phyloP scores from a whole-genome alignment of 2,329 filamentous ascomycete genomes.

The Lachnellula cervina region DNA sequence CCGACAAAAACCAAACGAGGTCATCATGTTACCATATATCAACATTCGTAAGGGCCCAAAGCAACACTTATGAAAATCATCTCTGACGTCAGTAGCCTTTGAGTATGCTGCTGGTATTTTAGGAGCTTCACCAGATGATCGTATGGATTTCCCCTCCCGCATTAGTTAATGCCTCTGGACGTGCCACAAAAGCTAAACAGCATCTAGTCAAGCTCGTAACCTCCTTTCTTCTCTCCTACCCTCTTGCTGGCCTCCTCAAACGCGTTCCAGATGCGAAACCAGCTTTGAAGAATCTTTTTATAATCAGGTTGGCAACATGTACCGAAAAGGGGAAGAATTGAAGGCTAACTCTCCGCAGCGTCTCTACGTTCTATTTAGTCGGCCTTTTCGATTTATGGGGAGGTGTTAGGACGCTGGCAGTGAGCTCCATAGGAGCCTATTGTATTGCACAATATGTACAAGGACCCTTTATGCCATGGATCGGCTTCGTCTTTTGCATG shows the following conservation, averaged over 20 bases:
- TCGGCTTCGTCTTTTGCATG: slow-evolving; percentile 92
- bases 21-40: slow-evolving; percentile 58
- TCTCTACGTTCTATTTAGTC: slow-evolving; percentile 85
- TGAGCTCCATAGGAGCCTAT: slow-evolving; percentile 77
- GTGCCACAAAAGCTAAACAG: slow-evolving; percentile 4
- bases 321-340: not conserved
- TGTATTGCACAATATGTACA: slow-evolving; percentile 76
- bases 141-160: slow-evolving; percentile 37
- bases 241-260: slow-evolving; percentile 82
- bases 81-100: slow-evolving; percentile 49
- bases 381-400: slow-evolving; percentile 91
- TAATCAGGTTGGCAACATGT: slow-evolving; percentile 56
- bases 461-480: slow-evolving; percentile 95
- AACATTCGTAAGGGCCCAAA: slow-evolving; percentile 46
- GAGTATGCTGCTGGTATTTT: slow-evolving; percentile 50
- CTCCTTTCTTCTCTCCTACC: slow-evolving; percentile 88
- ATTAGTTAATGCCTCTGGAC: not conserved
- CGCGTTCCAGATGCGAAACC: slow-evolving; percentile 82
- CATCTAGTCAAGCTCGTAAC: slow-evolving; percentile 84
- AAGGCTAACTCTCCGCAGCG: slow-evolving; percentile 40
- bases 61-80: slow-evolving; percentile 7
- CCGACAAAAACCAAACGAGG: not conserved
- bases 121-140: slow-evolving; percentile 61
- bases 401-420: slow-evolving; percentile 72
- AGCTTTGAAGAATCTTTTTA: slow-evolving; percentile 82